A percentile compares a stretch with the other conserved stretches of the same genome.
Conservation (phyloP, 176 grass and related monocot genomes). For the Phyllostachys edulis region DNA sequence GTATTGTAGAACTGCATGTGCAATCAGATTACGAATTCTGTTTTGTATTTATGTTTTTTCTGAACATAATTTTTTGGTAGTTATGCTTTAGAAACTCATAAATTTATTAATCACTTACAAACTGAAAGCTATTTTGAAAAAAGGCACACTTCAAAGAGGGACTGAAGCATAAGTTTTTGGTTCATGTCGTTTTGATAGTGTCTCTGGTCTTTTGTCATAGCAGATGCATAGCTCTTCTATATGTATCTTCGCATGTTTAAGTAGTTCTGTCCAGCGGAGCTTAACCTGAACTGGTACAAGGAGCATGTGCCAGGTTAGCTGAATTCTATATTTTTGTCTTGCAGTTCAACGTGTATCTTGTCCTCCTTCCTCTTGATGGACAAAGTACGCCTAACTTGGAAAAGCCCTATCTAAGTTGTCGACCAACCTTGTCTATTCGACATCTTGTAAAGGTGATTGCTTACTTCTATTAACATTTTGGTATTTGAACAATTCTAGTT, state of each 20-base stretch:
- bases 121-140: constrained; percentile 17
- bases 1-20: constrained; percentile 33
- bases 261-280: not conserved
- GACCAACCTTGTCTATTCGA: constrained; percentile 48
- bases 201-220: constrained; percentile 3
- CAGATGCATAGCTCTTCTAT: constrained; percentile 15
- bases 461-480: constrained; percentile 11
- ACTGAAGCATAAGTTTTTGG: not conserved
- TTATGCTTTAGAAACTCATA: not conserved
- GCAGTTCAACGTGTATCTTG: constrained; percentile 56
- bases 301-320: constrained; percentile 4
- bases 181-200: not conserved
- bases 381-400: constrained; percentile 50
- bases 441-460: constrained; percentile 61
- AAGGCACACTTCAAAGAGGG: not conserved
- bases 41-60: constrained; percentile 27
- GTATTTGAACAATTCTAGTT: not conserved
- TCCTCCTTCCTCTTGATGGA: constrained; percentile 57
- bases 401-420: constrained; percentile 68
- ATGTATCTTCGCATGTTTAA: not conserved
- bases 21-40: not conserved
- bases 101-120: not conserved
- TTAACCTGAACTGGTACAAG: not conserved
- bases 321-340: constrained; percentile 30
- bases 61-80: not conserved